A percentile compares a stretch with the other conserved stretches of the same genome.
phyloP scores from a whole-genome alignment of 2,329 filamentous ascomycete species.

The Colletotrichum caudatum region DNA sequence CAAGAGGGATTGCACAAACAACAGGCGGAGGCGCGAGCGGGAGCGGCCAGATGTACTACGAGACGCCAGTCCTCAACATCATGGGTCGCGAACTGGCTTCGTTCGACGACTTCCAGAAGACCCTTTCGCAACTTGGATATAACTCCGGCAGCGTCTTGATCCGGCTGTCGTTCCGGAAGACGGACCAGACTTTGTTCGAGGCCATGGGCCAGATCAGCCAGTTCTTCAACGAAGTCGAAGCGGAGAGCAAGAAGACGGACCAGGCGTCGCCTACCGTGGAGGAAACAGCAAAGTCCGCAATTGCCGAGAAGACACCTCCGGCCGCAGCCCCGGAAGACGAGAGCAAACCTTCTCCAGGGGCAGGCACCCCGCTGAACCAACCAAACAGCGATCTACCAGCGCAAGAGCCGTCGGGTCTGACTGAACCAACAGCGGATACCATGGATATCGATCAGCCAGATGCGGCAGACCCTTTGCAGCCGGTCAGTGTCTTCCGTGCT shows the following conservation, averaged over 20 bases:
- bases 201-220: slow-evolving; percentile 85
- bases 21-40: slow-evolving; percentile 63
- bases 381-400: neutral
- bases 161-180: slow-evolving; percentile 80
- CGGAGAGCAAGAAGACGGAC: slow-evolving; percentile 43
- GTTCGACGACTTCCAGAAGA: slow-evolving; percentile 89
- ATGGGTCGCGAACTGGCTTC: slow-evolving; percentile 83
- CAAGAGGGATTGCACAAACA: slow-evolving; percentile 77
- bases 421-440: slow-evolving; percentile 38
- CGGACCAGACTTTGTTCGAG: slow-evolving; percentile 82
- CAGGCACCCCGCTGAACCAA: neutral
- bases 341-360: neutral
- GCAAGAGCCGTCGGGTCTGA: neutral
- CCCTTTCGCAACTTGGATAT: slow-evolving; percentile 85
- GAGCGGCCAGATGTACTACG: slow-evolving; percentile 86
- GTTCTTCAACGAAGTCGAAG: slow-evolving; percentile 73
- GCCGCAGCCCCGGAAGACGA: slow-evolving; percentile 15
- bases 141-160: slow-evolving; percentile 86
- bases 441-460: slow-evolving; percentile 48
- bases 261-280: slow-evolving; percentile 30
- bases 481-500: slow-evolving; percentile 81
- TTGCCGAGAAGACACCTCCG: slow-evolving; percentile 34
- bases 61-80: slow-evolving; percentile 86
- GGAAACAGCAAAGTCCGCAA: slow-evolving; percentile 38
- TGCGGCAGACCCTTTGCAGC: slow-evolving; percentile 55